A percentile compares a stretch with the other conserved stretches of the same genome.
These are phyloP conservation scores for Austroboletus festivus DNA, from an alignment of 768 basidiomycete species.

Conservation along the genomic window DNA sequence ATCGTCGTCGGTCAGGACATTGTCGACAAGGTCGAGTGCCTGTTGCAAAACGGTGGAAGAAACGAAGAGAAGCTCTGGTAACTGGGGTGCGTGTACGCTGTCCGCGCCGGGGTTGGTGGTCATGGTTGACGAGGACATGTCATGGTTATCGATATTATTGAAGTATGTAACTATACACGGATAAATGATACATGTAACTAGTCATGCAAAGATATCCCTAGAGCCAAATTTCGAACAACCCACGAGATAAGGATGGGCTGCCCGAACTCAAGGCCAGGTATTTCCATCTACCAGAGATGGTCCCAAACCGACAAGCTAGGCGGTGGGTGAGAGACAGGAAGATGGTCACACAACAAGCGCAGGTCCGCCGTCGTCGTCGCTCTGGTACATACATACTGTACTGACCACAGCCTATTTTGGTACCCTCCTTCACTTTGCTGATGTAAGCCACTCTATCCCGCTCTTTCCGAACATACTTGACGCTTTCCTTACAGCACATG, in stretches of 20 bases:
- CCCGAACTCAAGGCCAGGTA: constrained; percentile 80
- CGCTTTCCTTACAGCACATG: constrained; percentile 45
- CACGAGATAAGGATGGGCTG: constrained; percentile 43
- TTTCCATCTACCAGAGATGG: constrained; percentile 61
- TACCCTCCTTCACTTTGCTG: constrained; percentile 32
- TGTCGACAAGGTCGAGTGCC: constrained; percentile 68
- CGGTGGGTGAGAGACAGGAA: constrained; percentile 74
- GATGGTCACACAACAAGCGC: constrained; percentile 24
- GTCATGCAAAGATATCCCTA: constrained; percentile 67
- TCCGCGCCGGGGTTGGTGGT: constrained; percentile 2
- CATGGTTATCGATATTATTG: background rate
- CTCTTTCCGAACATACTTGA: constrained; percentile 6
- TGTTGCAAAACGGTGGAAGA: constrained; percentile 67
- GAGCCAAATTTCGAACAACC: constrained; percentile 78
- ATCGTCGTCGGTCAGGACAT: constrained; percentile 60
- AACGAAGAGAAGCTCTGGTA: constrained; percentile 61
- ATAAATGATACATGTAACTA: too few relatives aligned
- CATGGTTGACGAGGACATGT: constrained; percentile 22
- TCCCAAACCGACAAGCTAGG: constrained; percentile 38
- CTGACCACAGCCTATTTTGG: constrained; percentile 13
- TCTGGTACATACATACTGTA: too few relatives aligned
- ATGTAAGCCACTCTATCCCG: constrained; percentile 32
- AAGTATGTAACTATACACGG: too few relatives aligned
- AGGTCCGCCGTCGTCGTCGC: constrained; percentile 77
- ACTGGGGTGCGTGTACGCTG: constrained; percentile 9